Conservation (phyloP, 2,329 filamentous ascomycete species). For the Dactylellina parvicollis region DNA sequence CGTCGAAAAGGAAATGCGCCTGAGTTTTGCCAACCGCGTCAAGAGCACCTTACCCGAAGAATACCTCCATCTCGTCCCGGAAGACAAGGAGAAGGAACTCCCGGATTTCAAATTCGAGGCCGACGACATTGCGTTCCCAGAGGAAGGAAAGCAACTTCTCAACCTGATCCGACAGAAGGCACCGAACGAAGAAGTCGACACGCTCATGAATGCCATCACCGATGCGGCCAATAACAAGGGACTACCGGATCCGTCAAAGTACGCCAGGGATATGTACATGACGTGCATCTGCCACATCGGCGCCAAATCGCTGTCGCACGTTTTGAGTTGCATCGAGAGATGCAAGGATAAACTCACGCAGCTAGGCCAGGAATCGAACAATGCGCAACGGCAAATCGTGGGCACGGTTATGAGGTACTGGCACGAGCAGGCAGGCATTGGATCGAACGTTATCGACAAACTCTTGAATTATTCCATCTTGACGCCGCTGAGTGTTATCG, state of each 20-base stretch:
- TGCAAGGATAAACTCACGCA: constrained; percentile 88
- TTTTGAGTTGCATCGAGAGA: constrained; percentile 93
- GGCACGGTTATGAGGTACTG: constrained; percentile 91
- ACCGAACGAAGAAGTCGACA: constrained; percentile 84
- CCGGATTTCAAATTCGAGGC: constrained; percentile 91
- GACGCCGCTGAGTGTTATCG: constrained; percentile 82
- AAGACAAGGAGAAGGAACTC: constrained; percentile 92
- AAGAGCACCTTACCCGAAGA: constrained; percentile 88
- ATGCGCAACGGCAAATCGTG: constrained; percentile 86
- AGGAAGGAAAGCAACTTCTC: constrained; percentile 84
- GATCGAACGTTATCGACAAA: constrained; percentile 93
- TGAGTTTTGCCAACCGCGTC: constrained; percentile 96
- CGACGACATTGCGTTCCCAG: constrained; percentile 82
- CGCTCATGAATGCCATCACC: constrained; percentile 76
- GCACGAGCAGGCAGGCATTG: constrained; percentile 89
- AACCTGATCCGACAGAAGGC: constrained; percentile 84
- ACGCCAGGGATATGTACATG: constrained; percentile 92
- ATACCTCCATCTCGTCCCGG: constrained; percentile 81
- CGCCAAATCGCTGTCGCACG: constrained; percentile 94
- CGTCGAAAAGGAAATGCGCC: constrained; percentile 93
- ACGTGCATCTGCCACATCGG: constrained; percentile 93
- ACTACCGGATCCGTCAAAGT: constrained; percentile 77
- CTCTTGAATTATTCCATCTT: constrained; percentile 97
- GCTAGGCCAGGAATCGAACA: constrained; percentile 77
- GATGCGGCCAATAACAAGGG: constrained; percentile 61